A percentile compares a stretch with the other conserved stretches of the same genome.
Evolutionary conservation across 345 rosid species (phyloP).

Genomic region (Rhizophora mangle): DNA sequence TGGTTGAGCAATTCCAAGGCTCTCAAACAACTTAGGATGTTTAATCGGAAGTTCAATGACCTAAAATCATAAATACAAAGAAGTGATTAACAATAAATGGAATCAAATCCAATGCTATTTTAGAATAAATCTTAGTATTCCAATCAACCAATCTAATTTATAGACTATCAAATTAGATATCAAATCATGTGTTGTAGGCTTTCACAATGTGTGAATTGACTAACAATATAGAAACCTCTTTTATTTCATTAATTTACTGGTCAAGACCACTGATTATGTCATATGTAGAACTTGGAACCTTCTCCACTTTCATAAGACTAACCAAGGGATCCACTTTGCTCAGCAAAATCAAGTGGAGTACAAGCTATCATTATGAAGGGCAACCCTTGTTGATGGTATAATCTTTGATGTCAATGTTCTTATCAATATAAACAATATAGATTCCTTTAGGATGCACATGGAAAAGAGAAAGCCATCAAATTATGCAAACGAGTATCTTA

Average conservation of each 20-base stretch:
- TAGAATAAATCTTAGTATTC: background rate
- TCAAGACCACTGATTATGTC: conserved; percentile 99
- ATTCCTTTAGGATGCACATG: conserved; percentile 99
- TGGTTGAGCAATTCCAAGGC: conserved; percentile 98
- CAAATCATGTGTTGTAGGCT: background rate
- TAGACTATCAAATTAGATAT: too few species aligned
- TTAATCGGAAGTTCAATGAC: conserved; percentile 98
- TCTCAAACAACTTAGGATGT: conserved; percentile 94
- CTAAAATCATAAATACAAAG: conserved; percentile 33
- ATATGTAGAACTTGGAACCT: conserved; percentile 95
- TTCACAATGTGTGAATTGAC: background rate
- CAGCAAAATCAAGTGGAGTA: conserved; percentile 83
- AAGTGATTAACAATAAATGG: conserved; percentile 4
- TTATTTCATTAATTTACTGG: conserved; percentile 94
- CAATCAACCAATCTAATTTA: too few species aligned
- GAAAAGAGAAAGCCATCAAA: conserved; percentile 2
- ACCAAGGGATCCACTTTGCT: conserved; percentile 98
- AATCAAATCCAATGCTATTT: conserved; percentile 3
- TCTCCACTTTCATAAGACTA: conserved; percentile 98
- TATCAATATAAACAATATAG: conserved; percentile 94
- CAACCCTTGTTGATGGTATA: conserved; percentile 91
- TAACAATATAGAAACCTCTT: conserved; percentile 52
- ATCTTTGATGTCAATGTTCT: conserved; percentile 84
- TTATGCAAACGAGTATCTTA: background rate
- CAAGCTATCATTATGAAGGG: conserved; percentile 97